A percentile compares a stretch with the other conserved stretches of the same genome.
Evolutionary conservation across 306 rosid genomes (phyloP).

Genomic region (Carpinus fangiana): DNA sequence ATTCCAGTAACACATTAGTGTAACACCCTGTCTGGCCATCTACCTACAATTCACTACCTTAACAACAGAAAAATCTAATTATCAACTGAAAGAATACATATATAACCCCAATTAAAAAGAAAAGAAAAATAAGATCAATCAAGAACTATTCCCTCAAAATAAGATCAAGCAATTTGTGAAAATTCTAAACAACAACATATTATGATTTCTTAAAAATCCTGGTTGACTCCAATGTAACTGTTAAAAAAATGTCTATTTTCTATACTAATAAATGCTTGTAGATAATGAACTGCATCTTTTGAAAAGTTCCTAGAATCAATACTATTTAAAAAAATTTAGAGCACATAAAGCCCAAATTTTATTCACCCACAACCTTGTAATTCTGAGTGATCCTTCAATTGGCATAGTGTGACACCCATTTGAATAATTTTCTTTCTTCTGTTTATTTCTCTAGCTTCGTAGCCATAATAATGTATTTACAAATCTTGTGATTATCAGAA

Average conservation of each 20-base stretch:
- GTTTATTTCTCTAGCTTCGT: background rate
- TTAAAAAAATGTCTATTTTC: background rate
- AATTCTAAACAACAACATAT: background rate
- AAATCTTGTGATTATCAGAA: background rate
- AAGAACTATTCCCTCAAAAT: background rate
- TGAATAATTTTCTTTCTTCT: background rate
- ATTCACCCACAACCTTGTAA: no score
- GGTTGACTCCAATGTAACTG: background rate
- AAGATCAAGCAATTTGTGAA: background rate
- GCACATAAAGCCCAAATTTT: no score
- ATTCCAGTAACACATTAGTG: constrained; percentile 35
- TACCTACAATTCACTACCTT: constrained; percentile 14
- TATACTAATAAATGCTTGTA: background rate
- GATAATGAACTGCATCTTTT: background rate
- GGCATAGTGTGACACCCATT: background rate
- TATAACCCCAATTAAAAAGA: no score
- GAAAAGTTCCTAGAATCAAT: background rate
- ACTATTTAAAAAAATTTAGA: background rate
- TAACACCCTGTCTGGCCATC: constrained; percentile 33
- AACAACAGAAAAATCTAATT: background rate
- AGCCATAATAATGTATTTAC: background rate
- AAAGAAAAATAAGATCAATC: background rate
- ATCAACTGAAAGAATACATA: background rate
- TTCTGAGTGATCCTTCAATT: no score
- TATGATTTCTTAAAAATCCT: background rate